Evolutionary conservation across 768 basidiomycete genomes (phyloP).

Genomic region (Boletus subcaerulescens): DNA sequence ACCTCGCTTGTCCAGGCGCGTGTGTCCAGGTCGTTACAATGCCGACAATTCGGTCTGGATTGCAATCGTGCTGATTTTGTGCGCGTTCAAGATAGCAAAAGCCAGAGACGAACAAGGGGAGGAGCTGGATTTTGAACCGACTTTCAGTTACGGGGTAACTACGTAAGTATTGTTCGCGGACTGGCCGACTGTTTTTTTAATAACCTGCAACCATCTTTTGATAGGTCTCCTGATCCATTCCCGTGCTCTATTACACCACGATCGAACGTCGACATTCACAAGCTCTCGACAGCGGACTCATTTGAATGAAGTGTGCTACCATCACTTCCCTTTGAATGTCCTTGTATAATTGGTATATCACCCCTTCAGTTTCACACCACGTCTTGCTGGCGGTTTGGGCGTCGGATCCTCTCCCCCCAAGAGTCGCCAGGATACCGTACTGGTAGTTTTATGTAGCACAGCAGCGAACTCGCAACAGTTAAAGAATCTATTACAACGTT

Average conservation of each 20-base stretch:
- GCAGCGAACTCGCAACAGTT: too few relatives aligned
- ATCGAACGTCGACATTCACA: conserved; percentile 1
- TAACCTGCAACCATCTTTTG: background rate
- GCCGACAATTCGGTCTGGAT: conserved; percentile 33
- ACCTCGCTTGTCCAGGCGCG: conserved; percentile 13
- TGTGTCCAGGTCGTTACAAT: conserved; percentile 33
- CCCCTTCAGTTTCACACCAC: too few relatives aligned
- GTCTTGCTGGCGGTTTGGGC: too few relatives aligned
- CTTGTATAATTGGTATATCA: too few relatives aligned
- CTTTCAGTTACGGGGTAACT: conserved; percentile 13
- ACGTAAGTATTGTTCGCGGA: conserved; percentile 1
- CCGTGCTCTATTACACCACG: conserved; percentile 12
- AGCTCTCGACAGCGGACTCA: background rate
- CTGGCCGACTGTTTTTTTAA: background rate
- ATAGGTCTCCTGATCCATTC: conserved; percentile 11
- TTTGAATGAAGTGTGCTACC: too few relatives aligned
- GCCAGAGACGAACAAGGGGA: conserved; percentile 24
- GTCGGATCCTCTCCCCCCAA: too few relatives aligned
- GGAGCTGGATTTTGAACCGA: conserved; percentile 18
- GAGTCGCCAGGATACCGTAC: too few relatives aligned
- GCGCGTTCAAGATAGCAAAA: conserved; percentile 25
- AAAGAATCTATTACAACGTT: too few relatives aligned
- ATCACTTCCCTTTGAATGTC: too few relatives aligned
- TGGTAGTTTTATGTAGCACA: too few relatives aligned
- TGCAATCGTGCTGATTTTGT: conserved; percentile 26